Base-by-base conservation (phyloP, 495 filamentous ascomycete species). In the Penicillium pulvis region DNA sequence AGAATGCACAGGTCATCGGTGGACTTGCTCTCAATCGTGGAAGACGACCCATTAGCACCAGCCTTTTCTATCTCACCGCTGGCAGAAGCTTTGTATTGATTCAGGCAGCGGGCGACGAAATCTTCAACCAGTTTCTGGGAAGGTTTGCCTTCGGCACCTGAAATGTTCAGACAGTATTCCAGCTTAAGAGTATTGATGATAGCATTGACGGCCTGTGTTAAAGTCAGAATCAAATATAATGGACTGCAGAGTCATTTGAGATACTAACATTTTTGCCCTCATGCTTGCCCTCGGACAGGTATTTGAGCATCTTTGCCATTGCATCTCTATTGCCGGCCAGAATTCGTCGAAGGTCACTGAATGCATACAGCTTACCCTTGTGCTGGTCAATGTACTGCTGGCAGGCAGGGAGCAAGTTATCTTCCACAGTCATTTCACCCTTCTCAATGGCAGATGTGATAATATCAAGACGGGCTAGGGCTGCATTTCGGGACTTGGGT, bases 1-100 rank as follows among this genome's bases (percentile, higher is more conserved):
- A 87, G 72, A 16, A 87, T 58, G 35, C 76, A 79, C 26, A 83
- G 73, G 53, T 86, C 83, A 59, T 86, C 85, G 44, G 77, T 81
- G 10, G 83, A 80, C 46, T 83, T 78, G 49, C 81, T 83, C 57
- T 86, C 84, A 36, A 81, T 84, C 3, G 70, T 67, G 28, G 73
- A 67, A 23, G 71, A 62, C 6, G 61, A 53, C 20, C 57, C 58
- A 28, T 52, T 23, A 19, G 26, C 31, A 17, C 61, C 43, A 4
- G 51, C 36, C 33, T 47, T 60, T 11, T 59, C 59, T 10, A 52
- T 42, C 30, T 59, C 17, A n/a, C 26, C 36, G 43, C 26, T 20
- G 14, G 16, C 43, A 64, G 50, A 52, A 63, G 33, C 61, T 56
- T 51, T 57, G 58, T 87, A 86, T 33, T 75, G 66, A 46, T 73